Percentiles rank a stretch among this genome's conserved stretches.
Conservation (phyloP, 192 early-diverging fungal species). For the Mortierella alpina region DNA sequence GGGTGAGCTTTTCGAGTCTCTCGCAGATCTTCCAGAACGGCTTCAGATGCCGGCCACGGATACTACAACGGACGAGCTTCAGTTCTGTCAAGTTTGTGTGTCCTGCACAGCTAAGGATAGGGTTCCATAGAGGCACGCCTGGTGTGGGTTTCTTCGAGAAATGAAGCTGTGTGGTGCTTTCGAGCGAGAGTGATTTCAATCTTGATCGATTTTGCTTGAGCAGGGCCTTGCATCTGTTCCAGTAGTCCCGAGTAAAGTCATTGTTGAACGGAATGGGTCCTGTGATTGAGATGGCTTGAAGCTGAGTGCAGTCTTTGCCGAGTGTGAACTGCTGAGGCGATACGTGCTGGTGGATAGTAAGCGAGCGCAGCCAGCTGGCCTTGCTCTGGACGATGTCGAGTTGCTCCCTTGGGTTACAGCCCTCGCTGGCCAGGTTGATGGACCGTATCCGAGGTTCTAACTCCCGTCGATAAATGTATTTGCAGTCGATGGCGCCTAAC, state of each 20-base stretch:
- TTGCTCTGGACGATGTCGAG: slow-evolving; percentile 1
- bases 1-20: slow-evolving; percentile 1
- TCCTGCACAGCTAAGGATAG: slow-evolving; percentile 1
- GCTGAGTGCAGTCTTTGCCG: slow-evolving; percentile 1
- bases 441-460: neutral
- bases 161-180: neutral
- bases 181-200: neutral
- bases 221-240: slow-evolving; percentile 4
- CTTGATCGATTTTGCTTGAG: slow-evolving; percentile 8
- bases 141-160: neutral
- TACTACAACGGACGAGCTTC: neutral
- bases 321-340: neutral
- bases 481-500: neutral
- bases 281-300: slow-evolving; percentile 11
- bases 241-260: neutral
- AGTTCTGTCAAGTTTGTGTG: slow-evolving; percentile 9
- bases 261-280: neutral
- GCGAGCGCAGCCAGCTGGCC: slow-evolving; percentile 1
- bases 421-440: no score
- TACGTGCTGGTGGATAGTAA: slow-evolving; percentile 4
- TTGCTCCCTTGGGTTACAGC: neutral
- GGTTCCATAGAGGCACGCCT: slow-evolving; percentile 10
- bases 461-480: neutral
- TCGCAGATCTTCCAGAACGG: slow-evolving; percentile 15
- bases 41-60: slow-evolving; percentile 16